These are phyloP conservation scores for Saussurea involucrata DNA, from an alignment of 129 eudicot genomes.

Conservation along the genomic window DNA sequence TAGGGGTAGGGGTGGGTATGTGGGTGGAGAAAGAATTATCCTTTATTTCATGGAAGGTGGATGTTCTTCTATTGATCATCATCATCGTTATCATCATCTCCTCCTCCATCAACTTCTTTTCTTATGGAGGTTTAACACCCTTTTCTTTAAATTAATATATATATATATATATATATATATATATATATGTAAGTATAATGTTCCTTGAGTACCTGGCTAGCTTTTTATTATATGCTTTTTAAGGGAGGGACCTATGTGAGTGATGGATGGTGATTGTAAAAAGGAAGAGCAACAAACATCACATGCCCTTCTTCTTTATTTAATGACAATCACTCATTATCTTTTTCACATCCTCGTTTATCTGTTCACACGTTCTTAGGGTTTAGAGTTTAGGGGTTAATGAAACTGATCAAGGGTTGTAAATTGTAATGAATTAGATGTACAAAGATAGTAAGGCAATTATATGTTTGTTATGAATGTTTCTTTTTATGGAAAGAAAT, in stretches of 20 bases:
- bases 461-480: not conserved
- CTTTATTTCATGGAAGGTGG: conserved; percentile 34
- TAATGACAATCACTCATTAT: conserved; percentile 25
- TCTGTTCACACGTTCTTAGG: not conserved
- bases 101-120: conserved; percentile 40
- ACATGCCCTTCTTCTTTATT: conserved; percentile 50
- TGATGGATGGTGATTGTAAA: conserved; percentile 37
- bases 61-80: conserved; percentile 45
- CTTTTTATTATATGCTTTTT: conserved; percentile 9
- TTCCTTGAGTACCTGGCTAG: conserved; percentile 40
- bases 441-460: not conserved
- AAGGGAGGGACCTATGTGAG: conserved; percentile 26
- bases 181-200: not conserved
- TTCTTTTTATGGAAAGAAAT: conserved; percentile 14
- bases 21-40: conserved; percentile 29
- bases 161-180: not conserved
- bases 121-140: conserved; percentile 21
- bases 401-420: not conserved
- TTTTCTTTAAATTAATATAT: conserved; percentile 6
- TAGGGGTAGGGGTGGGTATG: conserved; percentile 38
- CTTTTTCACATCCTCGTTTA: too few species aligned
- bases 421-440: not conserved
- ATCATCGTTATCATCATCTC: conserved; percentile 53
- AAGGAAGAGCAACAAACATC: conserved; percentile 37
- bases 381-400: not conserved